These are phyloP conservation scores for Scheffersomyces stambukii DNA, from an alignment of 1,139 yeast genomes.

Conservation along the genomic window DNA sequence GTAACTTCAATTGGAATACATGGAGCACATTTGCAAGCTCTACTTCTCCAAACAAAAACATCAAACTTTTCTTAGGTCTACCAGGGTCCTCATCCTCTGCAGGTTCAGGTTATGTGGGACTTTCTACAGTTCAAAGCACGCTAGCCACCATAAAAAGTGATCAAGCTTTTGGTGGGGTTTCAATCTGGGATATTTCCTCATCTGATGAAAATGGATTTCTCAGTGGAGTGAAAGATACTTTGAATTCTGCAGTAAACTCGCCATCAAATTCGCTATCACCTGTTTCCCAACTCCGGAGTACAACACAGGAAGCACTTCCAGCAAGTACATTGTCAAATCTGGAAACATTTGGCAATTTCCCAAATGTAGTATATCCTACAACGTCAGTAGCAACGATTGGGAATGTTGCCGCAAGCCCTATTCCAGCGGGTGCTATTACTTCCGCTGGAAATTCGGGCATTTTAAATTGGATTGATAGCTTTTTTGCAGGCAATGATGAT, in stretches of 20 bases:
- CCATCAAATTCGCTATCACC: too few species aligned
- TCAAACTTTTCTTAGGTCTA: conserved; percentile 25
- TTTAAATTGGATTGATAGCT: conserved; percentile 4
- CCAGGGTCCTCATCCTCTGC: conserved; percentile 21
- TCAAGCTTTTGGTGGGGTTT: conserved; percentile 22
- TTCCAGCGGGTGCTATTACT: not conserved
- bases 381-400: too few species aligned
- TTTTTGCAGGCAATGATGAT: conserved; percentile 3
- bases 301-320: too few species aligned
- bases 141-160: conserved; percentile 14
- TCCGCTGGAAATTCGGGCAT: conserved; percentile 1
- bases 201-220: conserved; percentile 8
- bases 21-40: conserved; percentile 21
- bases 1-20: conserved; percentile 20
- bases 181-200: conserved; percentile 27
- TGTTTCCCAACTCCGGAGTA: too few species aligned
- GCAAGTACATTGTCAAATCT: too few species aligned
- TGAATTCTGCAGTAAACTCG: too few species aligned
- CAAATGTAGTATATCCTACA: too few species aligned
- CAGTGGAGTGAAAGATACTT: conserved; percentile 5
- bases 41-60: conserved; percentile 19
- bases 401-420: too few species aligned
- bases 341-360: too few species aligned
- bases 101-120: conserved; percentile 18
- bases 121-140: conserved; percentile 11